Evolutionary conservation across 306 rosid genomes (phyloP), one percentile per base, ranked within the genome.

Genomic region (Medicago arabica): DNA sequence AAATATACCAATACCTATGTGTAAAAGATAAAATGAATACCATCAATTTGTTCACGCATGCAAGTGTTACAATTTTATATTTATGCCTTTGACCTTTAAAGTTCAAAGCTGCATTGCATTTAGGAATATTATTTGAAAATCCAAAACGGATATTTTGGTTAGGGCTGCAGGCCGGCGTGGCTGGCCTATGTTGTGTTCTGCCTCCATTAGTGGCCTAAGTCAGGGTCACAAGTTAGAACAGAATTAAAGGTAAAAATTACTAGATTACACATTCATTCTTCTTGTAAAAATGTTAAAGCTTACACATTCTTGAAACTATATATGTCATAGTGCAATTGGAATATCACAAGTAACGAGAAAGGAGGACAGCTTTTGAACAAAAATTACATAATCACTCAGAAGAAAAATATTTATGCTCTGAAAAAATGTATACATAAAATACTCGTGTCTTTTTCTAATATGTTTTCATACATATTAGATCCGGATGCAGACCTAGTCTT

Each of bases 271-370:
- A n/a, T 61, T 61, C 16, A 61, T 61, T 61, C 67, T 61, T 31
- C 19, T 31, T 61, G 67, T 61, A 13, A 15, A 31, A 15, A 14
- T 1, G 6, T 34, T 34, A 61, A 61, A 73, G 78, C 47, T n/a
- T 74, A 71, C 70, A 51, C 76, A 61, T 82, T 78, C 74, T 82
- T 76, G 28, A 66, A 60, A 60, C 64, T 58, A 11, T 57, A 59
- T 62, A 65, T 75, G 71, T 71, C 18, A 1, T 5, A 40, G 61
- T 75, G 80, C 80, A 55, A 39, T 12, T 71, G 66, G 76, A 82
- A 85, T 85, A 83, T 82, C 77, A 75, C 88, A 75, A 85, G 86
- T 82, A 78, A 78, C 86, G 62, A 82, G 17, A 82, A 82, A 75
- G 83, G 63, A 59, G n/a, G 68, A 65, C 54, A 75, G 13, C 86